Evolutionary conservation across 805 yeast genomes (phyloP), one percentile per base, ranked within the genome.

Genomic region (Yarrowia osloensis): DNA sequence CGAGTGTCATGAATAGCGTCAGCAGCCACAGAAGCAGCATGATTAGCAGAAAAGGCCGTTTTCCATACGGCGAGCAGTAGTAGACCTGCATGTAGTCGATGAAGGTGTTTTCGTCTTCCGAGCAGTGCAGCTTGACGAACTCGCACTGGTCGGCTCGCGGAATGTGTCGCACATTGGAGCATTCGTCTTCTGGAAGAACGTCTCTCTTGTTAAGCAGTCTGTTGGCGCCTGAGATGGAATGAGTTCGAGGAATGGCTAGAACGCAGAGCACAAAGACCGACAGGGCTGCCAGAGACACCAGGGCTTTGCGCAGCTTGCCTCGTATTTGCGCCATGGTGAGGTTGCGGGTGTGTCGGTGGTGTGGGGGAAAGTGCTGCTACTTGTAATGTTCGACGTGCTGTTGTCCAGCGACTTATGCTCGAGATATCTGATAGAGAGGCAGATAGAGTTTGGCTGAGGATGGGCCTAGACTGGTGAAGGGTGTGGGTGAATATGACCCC

Each of bases 1-100:
- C 97, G 67, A 94, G 80, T 0, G 86, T 78, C 29, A 85, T 77
- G 71, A 92, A 89, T 26, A 88, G 76, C 1, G 82, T 71, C 0
- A 81, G 67, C 40, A 82, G 73, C 70, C 77, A 73, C 21, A 73
- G 17, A 7, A 71, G 67, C 24, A 74, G 35, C 21, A 69, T 37
- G 11, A 67, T n/a, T 29, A 72, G 67, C 13, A 67, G n/a, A 19
- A 66, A 24, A 22, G 33, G 59, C 11, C 67, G 33, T 3, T 61
- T 54, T 33, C 52, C 17, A 44, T 22, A 19, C 35, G 44, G n/a
- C 19, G 71, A 62, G 69, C 78, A 76, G 68, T 76, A 76, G 67
- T 73, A 75, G 9, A 65, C 33, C 33, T 67, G 54, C 28, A 82
- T 68, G 69, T 81, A 83, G 71, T 81, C 74, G 69, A 82, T 52